These are phyloP conservation scores for Paragyromitra xinjiangensis DNA, from an alignment of 495 filamentous ascomycete species.

Conservation along the genomic window DNA sequence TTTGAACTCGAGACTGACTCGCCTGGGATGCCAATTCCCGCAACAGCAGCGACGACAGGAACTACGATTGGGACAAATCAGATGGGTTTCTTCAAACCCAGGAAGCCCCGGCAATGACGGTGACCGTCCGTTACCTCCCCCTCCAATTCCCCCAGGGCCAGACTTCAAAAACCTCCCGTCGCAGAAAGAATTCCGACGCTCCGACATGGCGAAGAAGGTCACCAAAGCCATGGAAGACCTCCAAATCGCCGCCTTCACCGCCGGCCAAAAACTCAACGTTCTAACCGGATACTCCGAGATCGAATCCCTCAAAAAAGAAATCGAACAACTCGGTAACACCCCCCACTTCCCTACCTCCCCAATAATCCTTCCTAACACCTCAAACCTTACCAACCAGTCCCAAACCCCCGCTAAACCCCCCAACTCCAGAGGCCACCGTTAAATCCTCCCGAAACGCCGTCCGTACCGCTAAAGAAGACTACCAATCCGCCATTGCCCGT, in stretches of 20 bases:
- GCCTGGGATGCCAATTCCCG: conserved; percentile 12
- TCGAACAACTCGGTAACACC: conserved; percentile 70
- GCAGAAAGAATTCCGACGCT: conserved; percentile 74
- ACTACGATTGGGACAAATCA: conserved; percentile 31
- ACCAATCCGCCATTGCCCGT: conserved; percentile 78
- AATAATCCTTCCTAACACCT: conserved; percentile 19
- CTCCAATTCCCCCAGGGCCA: conserved; percentile 1
- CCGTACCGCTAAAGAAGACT: conserved; percentile 73
- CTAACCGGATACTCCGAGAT: conserved; percentile 95
- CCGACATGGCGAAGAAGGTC: conserved; percentile 75
- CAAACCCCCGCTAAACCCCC: conserved; percentile 38
- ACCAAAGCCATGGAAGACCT: conserved; percentile 84
- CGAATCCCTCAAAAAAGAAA: conserved; percentile 80
- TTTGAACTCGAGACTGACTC: conserved; percentile 11
- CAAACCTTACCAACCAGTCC: conserved; percentile 2
- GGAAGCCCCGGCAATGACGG: neutral
- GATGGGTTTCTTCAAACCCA: conserved; percentile 43
- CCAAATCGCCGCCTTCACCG: conserved; percentile 82
- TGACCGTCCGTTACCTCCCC: conserved; percentile 22
- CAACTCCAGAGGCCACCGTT: conserved; percentile 68
- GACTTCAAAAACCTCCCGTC: conserved; percentile 73
- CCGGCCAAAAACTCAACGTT: conserved; percentile 87
- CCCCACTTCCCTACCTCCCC: conserved; percentile 5
- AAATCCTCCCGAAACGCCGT: conserved; percentile 71
- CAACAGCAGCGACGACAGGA: conserved; percentile 32